phyloP scores from a whole-genome alignment of 176 grass and related monocot genomes.

The Dactylis glomerata region DNA sequence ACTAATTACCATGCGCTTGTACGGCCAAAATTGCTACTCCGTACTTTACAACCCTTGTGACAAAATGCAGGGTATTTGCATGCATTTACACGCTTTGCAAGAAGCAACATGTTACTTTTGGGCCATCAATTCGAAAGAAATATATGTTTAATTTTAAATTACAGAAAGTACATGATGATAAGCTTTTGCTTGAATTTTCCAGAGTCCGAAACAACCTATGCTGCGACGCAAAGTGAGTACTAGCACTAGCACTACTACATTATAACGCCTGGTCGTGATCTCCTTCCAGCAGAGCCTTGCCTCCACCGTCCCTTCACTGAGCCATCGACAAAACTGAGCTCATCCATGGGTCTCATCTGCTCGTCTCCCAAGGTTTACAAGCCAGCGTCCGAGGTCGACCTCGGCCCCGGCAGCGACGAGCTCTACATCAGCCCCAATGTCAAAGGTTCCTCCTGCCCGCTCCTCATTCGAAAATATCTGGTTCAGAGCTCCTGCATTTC shows the following conservation, averaged over 20 bases:
- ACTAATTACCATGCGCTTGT: neutral
- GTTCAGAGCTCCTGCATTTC: neutral
- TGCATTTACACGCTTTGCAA: no score
- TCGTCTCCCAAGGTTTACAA: conserved; percentile 64
- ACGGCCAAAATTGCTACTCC: no score
- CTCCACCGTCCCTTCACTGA: neutral
- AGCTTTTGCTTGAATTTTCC: no score
- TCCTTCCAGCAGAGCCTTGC: neutral
- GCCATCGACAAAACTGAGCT: neutral
- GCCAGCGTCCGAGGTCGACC: conserved; percentile 58
- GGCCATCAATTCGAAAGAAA: no score
- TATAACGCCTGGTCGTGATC: neutral
- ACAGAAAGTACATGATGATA: no score
- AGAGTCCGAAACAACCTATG: neutral
- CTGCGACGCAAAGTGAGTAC: neutral
- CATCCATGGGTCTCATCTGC: conserved; percentile 58
- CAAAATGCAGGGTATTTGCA: neutral
- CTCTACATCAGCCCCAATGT: conserved; percentile 74
- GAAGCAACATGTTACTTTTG: no score
- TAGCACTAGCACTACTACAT: neutral
- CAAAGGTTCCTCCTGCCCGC: conserved; percentile 37
- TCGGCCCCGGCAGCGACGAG: conserved; percentile 60
- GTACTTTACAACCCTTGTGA: neutral
- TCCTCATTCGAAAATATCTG: neutral
- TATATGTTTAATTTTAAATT: no score